Base-by-base conservation (phyloP, 1,284 basidiomycete species). In the Trametes pubescens region DNA sequence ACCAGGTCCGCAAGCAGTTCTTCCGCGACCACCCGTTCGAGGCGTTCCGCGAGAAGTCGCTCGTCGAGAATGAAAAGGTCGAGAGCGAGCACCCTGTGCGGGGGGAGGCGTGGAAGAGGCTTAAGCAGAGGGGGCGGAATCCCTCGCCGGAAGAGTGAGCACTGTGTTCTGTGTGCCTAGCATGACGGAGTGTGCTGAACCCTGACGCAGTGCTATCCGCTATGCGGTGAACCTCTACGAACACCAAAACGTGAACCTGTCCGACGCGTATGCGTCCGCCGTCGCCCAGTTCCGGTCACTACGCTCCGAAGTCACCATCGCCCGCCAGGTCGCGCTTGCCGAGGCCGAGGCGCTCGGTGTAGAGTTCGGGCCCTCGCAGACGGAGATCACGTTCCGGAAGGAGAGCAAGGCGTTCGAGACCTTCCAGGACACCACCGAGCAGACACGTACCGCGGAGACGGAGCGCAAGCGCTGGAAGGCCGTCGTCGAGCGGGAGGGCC, bases 21-120 rank as follows among this genome's bases (percentile, higher is more conserved):
- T 99, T 96, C 82, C 83, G 85, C 58, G 97, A 99, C 79, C 96
- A 98, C 75, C 96, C 97, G 2, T 99, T 98, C 76, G 96, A 99
- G 79, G 91, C 94, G 1, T 92, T 96, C 76, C 85, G 96, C 46
- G 90, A 95, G 2, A 82, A 85, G 16, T 90, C 86, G 13, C 78
- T 99, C 55, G 87, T 93, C 0, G 97, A 99, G 79, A 82, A 82
- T 48, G 84, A 79, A 38, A 77, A 78, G 16, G 81, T 92, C 55
- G 82, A 85, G 68, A 78, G 82, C 26, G 79, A 84, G 55, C 86
- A 90, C 69, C 81, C 84, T 32, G 75, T 93, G 7, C 76, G 75
- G 34, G 94, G 91, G 0, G 71, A 73, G 57, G 76, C 79, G 18
- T 98, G 96, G 95, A 90, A 82, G 55, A 80, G 89, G 66, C 78